These are phyloP conservation scores for Blakeslea trispora DNA, from an alignment of 371 early-diverging fungal species.

Conservation along the genomic window DNA sequence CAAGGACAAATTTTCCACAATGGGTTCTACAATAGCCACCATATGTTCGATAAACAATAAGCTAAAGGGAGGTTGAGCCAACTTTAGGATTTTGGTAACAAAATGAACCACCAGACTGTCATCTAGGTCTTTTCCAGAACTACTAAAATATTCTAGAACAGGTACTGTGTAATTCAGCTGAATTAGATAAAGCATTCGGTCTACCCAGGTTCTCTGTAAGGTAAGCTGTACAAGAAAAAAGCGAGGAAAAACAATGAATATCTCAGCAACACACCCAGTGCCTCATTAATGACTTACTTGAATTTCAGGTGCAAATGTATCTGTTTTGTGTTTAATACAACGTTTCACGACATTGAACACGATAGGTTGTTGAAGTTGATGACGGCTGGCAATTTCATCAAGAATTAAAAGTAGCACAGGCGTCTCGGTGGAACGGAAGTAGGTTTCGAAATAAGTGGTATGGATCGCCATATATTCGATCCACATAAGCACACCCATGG, in stretches of 20 bases:
- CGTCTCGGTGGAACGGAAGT: constrained; percentile 63
- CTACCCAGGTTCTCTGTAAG: constrained; percentile 64
- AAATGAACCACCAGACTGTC: constrained; percentile 62
- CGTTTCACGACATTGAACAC: constrained; percentile 60
- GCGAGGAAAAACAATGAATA: no score
- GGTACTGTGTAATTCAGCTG: constrained; percentile 63
- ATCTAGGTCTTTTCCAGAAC: constrained; percentile 51
- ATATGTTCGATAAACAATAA: constrained; percentile 48
- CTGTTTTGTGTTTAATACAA: constrained; percentile 33
- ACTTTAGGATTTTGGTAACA: constrained; percentile 51
- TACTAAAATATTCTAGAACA: constrained; percentile 55
- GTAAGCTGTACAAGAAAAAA: constrained; percentile 59
- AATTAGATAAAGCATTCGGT: constrained; percentile 65
- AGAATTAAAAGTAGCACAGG: constrained; percentile 62
- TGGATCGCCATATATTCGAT: constrained; percentile 60
- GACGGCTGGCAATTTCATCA: constrained; percentile 69
- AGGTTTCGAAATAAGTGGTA: constrained; percentile 66
- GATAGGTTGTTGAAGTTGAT: constrained; percentile 63
- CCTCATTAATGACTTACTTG: no score
- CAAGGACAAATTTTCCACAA: constrained; percentile 39
- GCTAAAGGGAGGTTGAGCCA: constrained; percentile 53
- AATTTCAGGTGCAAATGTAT: constrained; percentile 58
- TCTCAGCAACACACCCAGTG: no score
- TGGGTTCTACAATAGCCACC: constrained; percentile 48
- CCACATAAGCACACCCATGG: constrained; percentile 65